phyloP scores from a whole-genome alignment of 176 grass and related monocot species.

The Otatea glauca region DNA sequence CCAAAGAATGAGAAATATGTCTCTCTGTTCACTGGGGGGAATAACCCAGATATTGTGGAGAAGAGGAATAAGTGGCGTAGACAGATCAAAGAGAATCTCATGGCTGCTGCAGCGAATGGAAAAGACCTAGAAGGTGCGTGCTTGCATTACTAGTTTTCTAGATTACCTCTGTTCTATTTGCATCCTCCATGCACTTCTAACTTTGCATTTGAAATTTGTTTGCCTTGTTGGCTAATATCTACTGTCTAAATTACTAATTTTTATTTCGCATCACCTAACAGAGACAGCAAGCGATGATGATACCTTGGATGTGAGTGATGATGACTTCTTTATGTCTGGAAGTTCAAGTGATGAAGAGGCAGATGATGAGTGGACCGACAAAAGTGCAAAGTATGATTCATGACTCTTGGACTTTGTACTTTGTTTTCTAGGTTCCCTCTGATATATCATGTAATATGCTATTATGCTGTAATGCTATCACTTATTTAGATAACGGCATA shows the following conservation, averaged over 20 bases:
- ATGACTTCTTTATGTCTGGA: constrained; percentile 95
- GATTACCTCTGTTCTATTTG: constrained; percentile 27
- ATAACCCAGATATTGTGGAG: constrained; percentile 58
- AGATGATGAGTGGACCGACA: constrained; percentile 97
- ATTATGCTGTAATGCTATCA: background rate
- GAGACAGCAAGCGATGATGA: constrained; percentile 96
- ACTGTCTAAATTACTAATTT: constrained; percentile 35
- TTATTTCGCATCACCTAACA: constrained; percentile 48
- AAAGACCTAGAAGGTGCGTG: constrained; percentile 88
- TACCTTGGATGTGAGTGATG: constrained; percentile 86
- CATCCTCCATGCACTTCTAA: background rate
- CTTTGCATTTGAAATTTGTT: background rate
- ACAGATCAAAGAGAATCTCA: constrained; percentile 84
- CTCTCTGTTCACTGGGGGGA: constrained; percentile 69
- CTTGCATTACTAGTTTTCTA: constrained; percentile 21
- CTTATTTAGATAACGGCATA: background rate
- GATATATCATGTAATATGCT: constrained; percentile 3
- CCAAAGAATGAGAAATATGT: constrained; percentile 94
- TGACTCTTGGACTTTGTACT: background rate
- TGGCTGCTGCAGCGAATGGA: constrained; percentile 77
- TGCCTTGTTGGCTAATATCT: constrained; percentile 11
- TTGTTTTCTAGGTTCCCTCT: constrained; percentile 1
- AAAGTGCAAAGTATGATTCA: constrained; percentile 83
- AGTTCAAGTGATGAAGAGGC: constrained; percentile 99
- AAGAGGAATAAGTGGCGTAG: constrained; percentile 80